Evolutionary conservation across 805 yeast species (phyloP), one percentile per base, ranked within the genome.

Genomic region (Ogataea wickerhamii): DNA sequence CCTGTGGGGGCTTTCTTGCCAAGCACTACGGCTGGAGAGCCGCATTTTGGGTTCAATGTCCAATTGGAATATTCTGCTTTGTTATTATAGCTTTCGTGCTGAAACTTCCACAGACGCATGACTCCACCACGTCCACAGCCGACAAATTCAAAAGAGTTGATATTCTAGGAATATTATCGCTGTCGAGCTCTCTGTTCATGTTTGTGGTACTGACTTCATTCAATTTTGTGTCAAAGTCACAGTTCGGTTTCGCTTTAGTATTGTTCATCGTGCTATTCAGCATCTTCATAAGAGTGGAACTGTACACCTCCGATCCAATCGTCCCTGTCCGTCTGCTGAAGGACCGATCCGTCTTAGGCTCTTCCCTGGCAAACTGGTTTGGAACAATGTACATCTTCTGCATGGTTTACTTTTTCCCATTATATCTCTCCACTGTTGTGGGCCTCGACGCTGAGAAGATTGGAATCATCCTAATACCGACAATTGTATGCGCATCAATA

Each of bases 331-430:
- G 61, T 12, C 68, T 81, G 48, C 61, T 82, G 58, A 61, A 64
- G 3, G 70, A 77, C 37, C 64, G 81, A 44, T 78, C 87, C 1
- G 76, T 82, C 3, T 58, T 78, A 30, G 78, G 85, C 5, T 74
- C 83, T 1, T 77, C 87, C 2, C 61, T 80, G 44, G 71, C 84
- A 6, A 79, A 80, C 52, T 76, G 82, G 72, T 76, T 76, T 51
- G 66, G 69, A 49, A 60, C 81, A 44, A 63, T 76, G 80, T 64
- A 67, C 32, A 54, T 68, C 37, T 64, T 65, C 34, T 56, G 64
- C 5, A 68, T 73, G 42, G 56, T 76, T 6, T 82, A 73, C 55
- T 80, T 78, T 56, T 61, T 76, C 18, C 88, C 91, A 1, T 67
- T 82, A 32, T 82, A 71, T 49, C 73, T 71, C 48, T 64, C 79